Evolutionary conservation across 1,284 basidiomycete genomes (phyloP).

Genomic region (Tilletia caries): DNA sequence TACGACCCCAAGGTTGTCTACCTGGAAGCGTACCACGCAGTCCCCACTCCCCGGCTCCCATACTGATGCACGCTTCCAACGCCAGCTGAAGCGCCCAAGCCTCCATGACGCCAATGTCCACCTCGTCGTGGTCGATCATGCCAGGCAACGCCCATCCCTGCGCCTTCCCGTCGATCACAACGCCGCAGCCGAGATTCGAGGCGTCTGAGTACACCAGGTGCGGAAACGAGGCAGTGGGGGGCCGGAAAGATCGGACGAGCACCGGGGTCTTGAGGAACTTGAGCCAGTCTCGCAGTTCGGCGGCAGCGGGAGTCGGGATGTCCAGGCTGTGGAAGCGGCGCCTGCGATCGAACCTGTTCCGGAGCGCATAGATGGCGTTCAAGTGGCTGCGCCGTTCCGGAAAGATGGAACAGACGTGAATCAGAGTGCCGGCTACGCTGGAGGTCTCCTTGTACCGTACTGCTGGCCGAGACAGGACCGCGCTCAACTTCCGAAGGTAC

Average conservation of each 20-base stretch:
- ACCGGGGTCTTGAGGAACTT: not conserved
- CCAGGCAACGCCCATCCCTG: not conserved
- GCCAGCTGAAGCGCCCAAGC: not conserved
- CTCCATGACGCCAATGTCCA: constrained; percentile 3
- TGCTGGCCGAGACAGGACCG: not conserved
- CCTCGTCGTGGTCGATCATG: not conserved
- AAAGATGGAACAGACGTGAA: not conserved
- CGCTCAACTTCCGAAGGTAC: not conserved
- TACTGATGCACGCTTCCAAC: not conserved
- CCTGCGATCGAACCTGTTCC: not conserved
- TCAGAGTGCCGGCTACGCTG: not conserved
- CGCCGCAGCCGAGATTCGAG: not conserved
- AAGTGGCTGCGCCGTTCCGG: not conserved
- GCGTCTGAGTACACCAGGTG: not conserved
- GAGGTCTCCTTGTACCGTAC: not conserved
- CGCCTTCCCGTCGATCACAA: not conserved
- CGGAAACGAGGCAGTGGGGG: not conserved
- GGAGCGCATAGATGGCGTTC: not conserved
- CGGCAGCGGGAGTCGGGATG: not conserved
- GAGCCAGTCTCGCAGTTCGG: not conserved
- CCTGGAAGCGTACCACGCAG: not conserved
- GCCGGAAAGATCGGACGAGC: not conserved
- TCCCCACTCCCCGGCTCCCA: not conserved
- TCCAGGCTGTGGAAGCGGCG: not conserved
- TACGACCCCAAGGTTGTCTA: not conserved